A percentile compares a stretch with the other conserved stretches of the same genome.
These are phyloP conservation scores for thale cress (Arabidopsis thaliana) DNA, from an alignment of 345 rosid genomes.

Conservation along the genomic window DNA sequence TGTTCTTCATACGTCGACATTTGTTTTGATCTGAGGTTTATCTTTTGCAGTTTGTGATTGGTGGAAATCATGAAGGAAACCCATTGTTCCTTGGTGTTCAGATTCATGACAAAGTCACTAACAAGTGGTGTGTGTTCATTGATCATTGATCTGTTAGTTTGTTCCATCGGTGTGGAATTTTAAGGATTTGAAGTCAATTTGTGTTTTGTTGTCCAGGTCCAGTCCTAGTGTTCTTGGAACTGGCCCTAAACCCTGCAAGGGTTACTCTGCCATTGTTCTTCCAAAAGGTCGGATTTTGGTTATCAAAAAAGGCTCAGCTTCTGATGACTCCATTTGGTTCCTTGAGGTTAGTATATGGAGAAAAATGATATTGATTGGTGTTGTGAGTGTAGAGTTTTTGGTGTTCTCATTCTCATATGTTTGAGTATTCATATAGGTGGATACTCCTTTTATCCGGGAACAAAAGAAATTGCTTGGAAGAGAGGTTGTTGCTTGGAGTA, in stretches of 20 bases:
- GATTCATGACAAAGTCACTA: slow-evolving; percentile 57
- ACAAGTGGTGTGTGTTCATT: slow-evolving; percentile 56
- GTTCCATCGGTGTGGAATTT: slow-evolving; percentile 25
- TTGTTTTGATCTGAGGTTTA: slow-evolving; percentile 34
- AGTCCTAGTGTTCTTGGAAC: slow-evolving; percentile 70
- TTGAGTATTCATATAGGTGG: slow-evolving; percentile 57
- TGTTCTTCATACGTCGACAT: slow-evolving; percentile 3
- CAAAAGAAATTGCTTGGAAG: slow-evolving; percentile 55
- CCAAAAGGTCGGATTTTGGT: slow-evolving; percentile 71
- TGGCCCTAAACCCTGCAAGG: slow-evolving; percentile 66
- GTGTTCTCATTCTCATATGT: slow-evolving; percentile 7
- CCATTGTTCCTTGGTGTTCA: slow-evolving; percentile 58
- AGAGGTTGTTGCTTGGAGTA: slow-evolving; percentile 97
- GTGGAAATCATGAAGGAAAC: slow-evolving; percentile 58
- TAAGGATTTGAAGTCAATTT: slow-evolving; percentile 25
- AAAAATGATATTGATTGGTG: neutral
- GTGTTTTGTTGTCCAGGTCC: slow-evolving; percentile 51
- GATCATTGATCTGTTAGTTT: slow-evolving; percentile 5
- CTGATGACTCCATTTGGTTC: slow-evolving; percentile 86
- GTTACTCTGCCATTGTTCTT: slow-evolving; percentile 60
- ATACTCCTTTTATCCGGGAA: slow-evolving; percentile 71
- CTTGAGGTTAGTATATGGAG: slow-evolving; percentile 77
- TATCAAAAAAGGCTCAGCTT: slow-evolving; percentile 66
- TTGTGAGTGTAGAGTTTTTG: neutral
- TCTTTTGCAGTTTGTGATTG: slow-evolving; percentile 71